A percentile compares a stretch with the other conserved stretches of the same genome.
Conservation (phyloP, 257 asterid species). For the Thymus quinquecostatus region DNA sequence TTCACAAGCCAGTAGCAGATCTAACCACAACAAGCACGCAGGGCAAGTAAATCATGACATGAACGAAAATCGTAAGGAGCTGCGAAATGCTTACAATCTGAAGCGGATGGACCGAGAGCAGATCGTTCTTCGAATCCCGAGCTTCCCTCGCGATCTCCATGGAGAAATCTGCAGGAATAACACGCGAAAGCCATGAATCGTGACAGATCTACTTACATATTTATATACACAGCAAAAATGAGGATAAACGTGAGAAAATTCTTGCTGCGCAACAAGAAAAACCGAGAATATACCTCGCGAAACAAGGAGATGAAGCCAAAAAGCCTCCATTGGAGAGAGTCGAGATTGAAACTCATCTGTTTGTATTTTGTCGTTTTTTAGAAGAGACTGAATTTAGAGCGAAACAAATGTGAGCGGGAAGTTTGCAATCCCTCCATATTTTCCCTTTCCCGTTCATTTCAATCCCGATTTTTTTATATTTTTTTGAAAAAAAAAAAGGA, state of each 20-base stretch:
- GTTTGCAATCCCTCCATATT: not conserved
- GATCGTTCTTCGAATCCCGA: constrained; percentile 23
- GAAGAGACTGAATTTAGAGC: not conserved
- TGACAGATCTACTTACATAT: not conserved
- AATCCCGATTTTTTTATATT: too few relatives aligned
- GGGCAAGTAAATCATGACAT: not conserved
- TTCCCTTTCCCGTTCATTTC: too few relatives aligned
- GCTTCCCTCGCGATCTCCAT: constrained; percentile 24
- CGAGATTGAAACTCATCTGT: not conserved
- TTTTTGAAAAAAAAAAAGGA: too few relatives aligned
- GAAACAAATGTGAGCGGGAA: constrained; percentile 7
- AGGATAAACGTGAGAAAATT: not conserved
- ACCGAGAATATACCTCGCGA: constrained; percentile 34
- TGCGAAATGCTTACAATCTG: constrained; percentile 11
- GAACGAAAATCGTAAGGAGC: not conserved
- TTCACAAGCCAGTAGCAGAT: not conserved
- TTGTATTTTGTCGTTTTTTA: not conserved
- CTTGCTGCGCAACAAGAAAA: constrained; percentile 12
- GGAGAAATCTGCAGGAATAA: not conserved
- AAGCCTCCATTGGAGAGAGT: constrained; percentile 26
- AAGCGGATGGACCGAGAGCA: constrained; percentile 15
- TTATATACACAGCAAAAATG: not conserved
- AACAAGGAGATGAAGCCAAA: constrained; percentile 24
- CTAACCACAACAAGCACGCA: not conserved
- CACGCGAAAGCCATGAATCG: constrained; percentile 1